phyloP scores from a whole-genome alignment of 768 basidiomycete genomes.

The Candolleomyces aberdarensis region DNA sequence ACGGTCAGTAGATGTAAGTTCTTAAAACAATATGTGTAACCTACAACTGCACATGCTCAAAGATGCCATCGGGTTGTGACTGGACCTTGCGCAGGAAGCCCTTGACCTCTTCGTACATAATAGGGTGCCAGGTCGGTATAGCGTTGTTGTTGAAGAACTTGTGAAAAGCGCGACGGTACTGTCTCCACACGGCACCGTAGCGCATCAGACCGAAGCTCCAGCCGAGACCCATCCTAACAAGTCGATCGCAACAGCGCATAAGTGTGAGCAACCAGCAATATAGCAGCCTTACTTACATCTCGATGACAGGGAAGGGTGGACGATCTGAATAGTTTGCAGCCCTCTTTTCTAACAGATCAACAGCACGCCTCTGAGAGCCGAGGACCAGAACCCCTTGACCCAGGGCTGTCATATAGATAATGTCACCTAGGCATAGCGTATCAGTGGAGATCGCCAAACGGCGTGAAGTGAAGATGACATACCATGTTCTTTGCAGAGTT shows the following conservation, averaged over 20 bases:
- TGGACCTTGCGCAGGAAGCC: conserved; percentile 18
- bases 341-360: no score
- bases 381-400: no score
- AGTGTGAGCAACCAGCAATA: conserved; percentile 18
- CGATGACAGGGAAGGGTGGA: no score
- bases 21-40: background rate
- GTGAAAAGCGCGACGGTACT: conserved; percentile 22
- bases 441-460: no score
- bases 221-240: conserved; percentile 18
- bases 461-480: no score
- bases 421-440: no score
- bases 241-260: background rate
- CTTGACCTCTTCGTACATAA: conserved; percentile 20
- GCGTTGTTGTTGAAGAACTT: conserved; percentile 20
- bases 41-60: conserved; percentile 19
- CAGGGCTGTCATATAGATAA: no score
- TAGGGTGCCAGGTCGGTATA: conserved; percentile 19
- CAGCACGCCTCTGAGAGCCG: no score
- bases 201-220: conserved; percentile 21
- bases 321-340: no score
- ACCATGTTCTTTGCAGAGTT: no score
- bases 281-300: background rate
- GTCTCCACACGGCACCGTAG: conserved; percentile 23
- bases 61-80: conserved; percentile 18
- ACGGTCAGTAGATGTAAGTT: background rate